Conservation (phyloP, 345 rosid genomes). For the Eucalyptus tenuipes region DNA sequence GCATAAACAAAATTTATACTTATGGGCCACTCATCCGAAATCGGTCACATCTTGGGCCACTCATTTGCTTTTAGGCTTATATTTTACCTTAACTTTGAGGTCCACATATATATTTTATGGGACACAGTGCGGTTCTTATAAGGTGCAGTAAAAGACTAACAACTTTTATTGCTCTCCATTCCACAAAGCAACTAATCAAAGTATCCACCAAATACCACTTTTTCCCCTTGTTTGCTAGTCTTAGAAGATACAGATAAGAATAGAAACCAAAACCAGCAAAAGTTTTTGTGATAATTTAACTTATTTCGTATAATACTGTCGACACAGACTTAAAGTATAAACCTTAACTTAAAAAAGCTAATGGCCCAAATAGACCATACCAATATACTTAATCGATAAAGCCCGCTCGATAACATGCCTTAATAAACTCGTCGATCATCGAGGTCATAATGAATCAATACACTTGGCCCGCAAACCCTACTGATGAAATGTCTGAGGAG, state of each 20-base stretch:
- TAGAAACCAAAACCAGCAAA: background rate
- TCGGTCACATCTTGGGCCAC: background rate
- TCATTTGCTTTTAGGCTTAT: background rate
- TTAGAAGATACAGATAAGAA: background rate
- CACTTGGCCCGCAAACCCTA: background rate
- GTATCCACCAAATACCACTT: background rate
- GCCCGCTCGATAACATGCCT: background rate
- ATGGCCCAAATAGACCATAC: fast-evolving
- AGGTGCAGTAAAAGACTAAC: background rate
- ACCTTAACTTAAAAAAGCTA: background rate
- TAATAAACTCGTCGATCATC: background rate
- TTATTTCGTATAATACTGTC: background rate
- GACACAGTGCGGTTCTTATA: background rate
- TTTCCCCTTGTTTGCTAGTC: background rate
- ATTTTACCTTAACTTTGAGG: background rate
- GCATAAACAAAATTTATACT: background rate
- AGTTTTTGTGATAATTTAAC: fast-evolving
- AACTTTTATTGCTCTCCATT: background rate
- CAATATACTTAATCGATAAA: background rate
- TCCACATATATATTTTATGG: background rate
- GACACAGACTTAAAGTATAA: background rate
- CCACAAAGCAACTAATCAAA: background rate
- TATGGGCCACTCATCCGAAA: background rate
- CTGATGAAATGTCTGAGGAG: background rate
- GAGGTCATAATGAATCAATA: background rate